Evolutionary conservation across 2,329 filamentous ascomycete species (phyloP).

Genomic region (Fusarium sarcochroum): DNA sequence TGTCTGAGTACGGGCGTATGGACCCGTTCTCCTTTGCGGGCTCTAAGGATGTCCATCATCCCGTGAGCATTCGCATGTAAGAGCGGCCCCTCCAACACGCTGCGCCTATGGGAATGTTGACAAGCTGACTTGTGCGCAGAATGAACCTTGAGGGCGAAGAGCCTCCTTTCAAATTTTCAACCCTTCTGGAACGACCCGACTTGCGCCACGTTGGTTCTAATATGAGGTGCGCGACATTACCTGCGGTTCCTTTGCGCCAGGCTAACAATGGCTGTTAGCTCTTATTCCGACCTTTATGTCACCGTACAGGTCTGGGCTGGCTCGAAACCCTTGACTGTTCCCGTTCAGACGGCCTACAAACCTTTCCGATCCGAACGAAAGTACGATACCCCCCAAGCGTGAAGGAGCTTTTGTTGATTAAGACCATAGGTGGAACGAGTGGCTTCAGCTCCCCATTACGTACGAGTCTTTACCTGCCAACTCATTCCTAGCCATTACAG

Average conservation of each 20-base stretch:
- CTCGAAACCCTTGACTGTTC: constrained; percentile 93
- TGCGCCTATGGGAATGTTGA: neutral
- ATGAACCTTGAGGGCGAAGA: constrained; percentile 64
- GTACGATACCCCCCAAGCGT: constrained; percentile 53
- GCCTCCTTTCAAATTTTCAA: constrained; percentile 67
- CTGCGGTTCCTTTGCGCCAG: neutral
- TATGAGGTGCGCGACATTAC: constrained; percentile 67
- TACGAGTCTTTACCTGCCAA: constrained; percentile 87
- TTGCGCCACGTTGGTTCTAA: constrained; percentile 91
- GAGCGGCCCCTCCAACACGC: neutral
- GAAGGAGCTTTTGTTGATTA: constrained; percentile 21
- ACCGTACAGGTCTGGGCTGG: constrained; percentile 96
- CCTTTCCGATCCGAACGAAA: constrained; percentile 82
- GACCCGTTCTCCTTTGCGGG: constrained; percentile 97
- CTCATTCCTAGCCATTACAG: constrained; percentile 88
- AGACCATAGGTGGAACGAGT: constrained; percentile 86
- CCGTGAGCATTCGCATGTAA: constrained; percentile 76
- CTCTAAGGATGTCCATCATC: constrained; percentile 85
- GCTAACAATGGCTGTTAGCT: constrained; percentile 61
- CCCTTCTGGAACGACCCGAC: constrained; percentile 82
- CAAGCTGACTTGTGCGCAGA: constrained; percentile 51
- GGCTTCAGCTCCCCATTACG: constrained; percentile 88
- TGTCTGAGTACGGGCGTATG: constrained; percentile 71
- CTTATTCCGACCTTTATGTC: constrained; percentile 90
- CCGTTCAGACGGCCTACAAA: constrained; percentile 93